Conservation (phyloP, 75 land plant species). For the Gnetum montanum region DNA sequence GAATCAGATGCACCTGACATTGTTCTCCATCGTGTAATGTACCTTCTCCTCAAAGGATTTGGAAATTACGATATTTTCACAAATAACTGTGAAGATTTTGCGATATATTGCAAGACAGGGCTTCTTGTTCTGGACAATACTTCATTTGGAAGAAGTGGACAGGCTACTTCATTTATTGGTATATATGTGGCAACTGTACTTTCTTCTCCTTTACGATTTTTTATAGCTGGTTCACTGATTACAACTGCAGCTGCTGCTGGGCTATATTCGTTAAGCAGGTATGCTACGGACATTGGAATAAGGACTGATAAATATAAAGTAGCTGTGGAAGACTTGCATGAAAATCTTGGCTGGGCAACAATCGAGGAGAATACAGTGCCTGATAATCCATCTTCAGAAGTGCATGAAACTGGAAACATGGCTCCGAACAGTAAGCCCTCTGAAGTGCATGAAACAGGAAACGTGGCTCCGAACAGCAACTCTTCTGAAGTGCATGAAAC, state of each 20-base stretch:
- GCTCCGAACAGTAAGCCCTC: no score
- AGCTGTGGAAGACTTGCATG: conserved; percentile 69
- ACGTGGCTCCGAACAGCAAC: no score
- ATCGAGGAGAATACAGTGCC: background rate
- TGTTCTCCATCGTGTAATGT: conserved; percentile 59
- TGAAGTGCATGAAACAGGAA: no score
- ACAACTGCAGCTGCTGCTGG: conserved; percentile 72
- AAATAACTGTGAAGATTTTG: conserved; percentile 81
- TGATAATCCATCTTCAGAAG: no score
- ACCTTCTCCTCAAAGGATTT: conserved; percentile 73
- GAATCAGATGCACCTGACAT: conserved; percentile 41
- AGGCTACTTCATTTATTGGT: conserved; percentile 67
- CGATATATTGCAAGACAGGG: conserved; percentile 78
- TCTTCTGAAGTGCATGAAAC: no score
- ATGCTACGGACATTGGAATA: conserved; percentile 79
- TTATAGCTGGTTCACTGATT: conserved; percentile 52
- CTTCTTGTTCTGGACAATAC: conserved; percentile 39
- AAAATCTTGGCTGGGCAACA: conserved; percentile 20
- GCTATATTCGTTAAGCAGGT: conserved; percentile 75
- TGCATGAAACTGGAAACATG: no score
- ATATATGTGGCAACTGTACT: conserved; percentile 72
- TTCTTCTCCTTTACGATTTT: conserved; percentile 49
- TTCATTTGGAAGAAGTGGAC: conserved; percentile 74
- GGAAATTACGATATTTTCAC: conserved; percentile 69
- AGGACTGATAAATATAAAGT: conserved; percentile 79